Percentiles rank a stretch among this genome's conserved stretches.
phyloP scores from a whole-genome alignment of 495 filamentous ascomycete genomes.

The Xylaria cubensis region DNA sequence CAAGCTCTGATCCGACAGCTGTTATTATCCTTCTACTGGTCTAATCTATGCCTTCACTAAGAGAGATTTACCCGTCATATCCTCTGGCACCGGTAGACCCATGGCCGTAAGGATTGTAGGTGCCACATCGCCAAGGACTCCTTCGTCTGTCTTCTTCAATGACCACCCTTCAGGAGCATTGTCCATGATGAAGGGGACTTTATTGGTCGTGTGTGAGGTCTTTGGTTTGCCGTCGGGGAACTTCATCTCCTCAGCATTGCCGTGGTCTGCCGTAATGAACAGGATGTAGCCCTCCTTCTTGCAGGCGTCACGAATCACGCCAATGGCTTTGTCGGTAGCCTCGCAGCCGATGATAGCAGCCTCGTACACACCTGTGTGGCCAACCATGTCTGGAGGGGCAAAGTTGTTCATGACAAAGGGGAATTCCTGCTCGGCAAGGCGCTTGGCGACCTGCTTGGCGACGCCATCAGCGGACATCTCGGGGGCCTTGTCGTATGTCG shows the following conservation, averaged over 20 bases:
- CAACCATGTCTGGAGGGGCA: slow-evolving; percentile 98
- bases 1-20: not conserved
- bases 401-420: slow-evolving; percentile 99
- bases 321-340: slow-evolving; percentile 92
- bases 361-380: slow-evolving; percentile 96
- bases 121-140: slow-evolving; percentile 94
- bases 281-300: slow-evolving; percentile 90
- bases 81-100: slow-evolving; percentile 86
- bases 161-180: slow-evolving; percentile 92
- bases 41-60: slow-evolving; percentile 69
- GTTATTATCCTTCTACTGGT: not conserved
- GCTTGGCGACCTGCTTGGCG: slow-evolving; percentile 82
- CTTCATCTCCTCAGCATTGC: slow-evolving; percentile 99
- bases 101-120: slow-evolving; percentile 89
- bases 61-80: slow-evolving; percentile 89
- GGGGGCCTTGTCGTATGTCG: slow-evolving; percentile 97
- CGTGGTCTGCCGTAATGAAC: slow-evolving; percentile 95
- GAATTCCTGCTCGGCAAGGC: slow-evolving; percentile 79
- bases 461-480: slow-evolving; percentile 93
- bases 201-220: slow-evolving; percentile 97
- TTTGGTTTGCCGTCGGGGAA: slow-evolving; percentile 94
- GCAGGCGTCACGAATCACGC: slow-evolving; percentile 87
- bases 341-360: slow-evolving; percentile 87
- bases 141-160: slow-evolving; percentile 76
- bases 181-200: slow-evolving; percentile 97